Evolutionary conservation across 352 stramenopile species (phyloP), one percentile per base, ranked within the genome.

Genomic region (Phytophthora sansomeana): DNA sequence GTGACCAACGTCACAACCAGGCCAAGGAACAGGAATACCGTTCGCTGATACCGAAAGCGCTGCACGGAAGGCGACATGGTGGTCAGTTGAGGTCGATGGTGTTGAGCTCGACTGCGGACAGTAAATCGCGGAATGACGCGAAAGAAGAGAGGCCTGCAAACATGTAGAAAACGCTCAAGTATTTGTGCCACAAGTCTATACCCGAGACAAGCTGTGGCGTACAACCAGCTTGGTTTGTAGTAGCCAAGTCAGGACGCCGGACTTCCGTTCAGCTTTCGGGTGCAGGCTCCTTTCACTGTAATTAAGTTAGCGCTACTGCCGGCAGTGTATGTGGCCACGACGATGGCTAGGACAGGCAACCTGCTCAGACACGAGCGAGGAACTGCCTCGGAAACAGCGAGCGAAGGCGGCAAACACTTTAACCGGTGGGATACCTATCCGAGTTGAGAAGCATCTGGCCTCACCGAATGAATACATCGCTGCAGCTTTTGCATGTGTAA

Each of bases 91-190:
- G 54, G 49, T 33, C 33, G 57, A 30, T 52, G 41, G 28, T 1
- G 53, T 47, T 52, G 52, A 52, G 38, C 9, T 53, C 29, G 32
- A n/a, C 32, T 32, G 13, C 36, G 52, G 19, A 66, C 47, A 36
- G 56, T 56, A 72, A 68, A 72, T 59, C 28, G 58, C 24, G 30
- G 43, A 72, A 59, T 72, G 64, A 46, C 39, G 28, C 29, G 26
- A 60, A 64, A 13, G 36, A 65, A 59, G 5, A 11, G 36, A 19
- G 24, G 41, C 3, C 32, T n/a, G 32, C 13, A 64, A 29, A 16
- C 29, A 14, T 32, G 29, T 3, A 16, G n/a, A 39, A 21, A 7
- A 30, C n/a, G 50, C 11, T 24, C 16, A 7, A 28, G 39, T 10
- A 19, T 52, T n/a, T 6, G 21, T 32, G 21, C 21, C 21, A 24